Evolutionary conservation across 441 rosid genomes (phyloP).

Genomic region (Jatropha podagrica): DNA sequence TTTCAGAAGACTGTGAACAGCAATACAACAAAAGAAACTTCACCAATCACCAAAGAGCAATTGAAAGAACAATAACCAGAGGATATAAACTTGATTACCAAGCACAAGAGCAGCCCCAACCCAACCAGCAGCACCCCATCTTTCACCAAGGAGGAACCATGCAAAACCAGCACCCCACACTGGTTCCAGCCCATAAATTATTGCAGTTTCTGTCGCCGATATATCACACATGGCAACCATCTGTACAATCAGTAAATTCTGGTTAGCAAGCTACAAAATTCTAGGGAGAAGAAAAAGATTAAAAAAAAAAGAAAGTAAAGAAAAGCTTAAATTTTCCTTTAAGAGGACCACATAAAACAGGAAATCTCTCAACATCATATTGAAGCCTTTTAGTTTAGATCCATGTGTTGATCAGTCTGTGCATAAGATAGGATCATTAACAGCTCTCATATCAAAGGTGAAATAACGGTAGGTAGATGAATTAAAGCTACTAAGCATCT

Average conservation of each 20-base stretch:
- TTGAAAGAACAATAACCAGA: conserved; percentile 5
- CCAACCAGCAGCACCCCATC: conserved; percentile 69
- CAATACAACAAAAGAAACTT: background rate
- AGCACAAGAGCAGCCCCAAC: conserved; percentile 58
- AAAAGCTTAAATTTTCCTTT: background rate
- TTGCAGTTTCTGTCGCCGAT: conserved; percentile 59
- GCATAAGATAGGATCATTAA: background rate
- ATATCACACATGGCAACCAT: conserved; percentile 60
- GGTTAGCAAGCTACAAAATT: background rate
- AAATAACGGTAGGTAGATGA: background rate
- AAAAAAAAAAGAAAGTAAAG: background rate
- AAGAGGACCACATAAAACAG: background rate
- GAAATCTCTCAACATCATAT: background rate
- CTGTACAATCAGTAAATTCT: conserved; percentile 29
- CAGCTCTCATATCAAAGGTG: background rate
- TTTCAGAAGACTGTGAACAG: background rate
- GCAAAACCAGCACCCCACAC: conserved; percentile 73
- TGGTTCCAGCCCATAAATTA: conserved; percentile 66
- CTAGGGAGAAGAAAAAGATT: background rate
- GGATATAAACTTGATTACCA: background rate
- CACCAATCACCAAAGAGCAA: conserved; percentile 1
- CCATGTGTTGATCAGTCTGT: background rate
- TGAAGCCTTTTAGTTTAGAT: background rate
- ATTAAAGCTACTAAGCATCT: no score
- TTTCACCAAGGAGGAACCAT: conserved; percentile 76